Base-by-base conservation (phyloP, 108 stramenopile genomes). In the Cyclotella choctawhatcheeana region DNA sequence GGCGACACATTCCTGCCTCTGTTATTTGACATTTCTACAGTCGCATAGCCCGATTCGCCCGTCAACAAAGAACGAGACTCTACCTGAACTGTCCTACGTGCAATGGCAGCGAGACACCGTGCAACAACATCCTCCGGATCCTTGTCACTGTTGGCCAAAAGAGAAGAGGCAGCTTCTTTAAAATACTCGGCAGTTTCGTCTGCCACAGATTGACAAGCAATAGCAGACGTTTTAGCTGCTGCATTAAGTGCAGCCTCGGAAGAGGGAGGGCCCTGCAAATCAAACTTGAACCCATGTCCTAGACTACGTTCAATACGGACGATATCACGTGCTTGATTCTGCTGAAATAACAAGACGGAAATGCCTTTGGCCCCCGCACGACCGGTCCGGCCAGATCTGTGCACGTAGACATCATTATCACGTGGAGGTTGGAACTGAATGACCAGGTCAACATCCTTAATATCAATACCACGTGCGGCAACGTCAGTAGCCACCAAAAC, bases 401-500 rank as follows among this genome's bases (percentile, higher is more conserved):
- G 99, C 13, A 99, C 98, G 59, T 98, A 98, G 27, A 91, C 92
- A 66, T 96, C 94, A 54, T 90, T 84, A 74, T 97, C 96, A 44
- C 91, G 87, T 16, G 99, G 98, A 31, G 98, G 97, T 63, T 95
- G 85, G 53, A 94, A 86, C 71, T 98, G 96, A 52, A 99, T 84
- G 26, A 99, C 98, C 58, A 98, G 87, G 67, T 99, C 98, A 25
- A 99, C 98, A 58, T 97, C 93, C 43, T 92, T 82, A 73, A 99
- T 98, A 81, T 99, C 98, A 71, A 99, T 97, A 24, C 99, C 99
- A 33, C 99, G 86, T 20, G 99, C 99, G 26, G 99, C 99, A 17
- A 99, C 99, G 80, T 99, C 99, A 0, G 99, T 99, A 0, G 99
- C 99, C 16, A 99, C 97, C 59, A 99, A 84, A 13, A 99, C 98